Evolutionary conservation across 495 filamentous ascomycete species (phyloP).

Genomic region (Delitschia confertaspora): DNA sequence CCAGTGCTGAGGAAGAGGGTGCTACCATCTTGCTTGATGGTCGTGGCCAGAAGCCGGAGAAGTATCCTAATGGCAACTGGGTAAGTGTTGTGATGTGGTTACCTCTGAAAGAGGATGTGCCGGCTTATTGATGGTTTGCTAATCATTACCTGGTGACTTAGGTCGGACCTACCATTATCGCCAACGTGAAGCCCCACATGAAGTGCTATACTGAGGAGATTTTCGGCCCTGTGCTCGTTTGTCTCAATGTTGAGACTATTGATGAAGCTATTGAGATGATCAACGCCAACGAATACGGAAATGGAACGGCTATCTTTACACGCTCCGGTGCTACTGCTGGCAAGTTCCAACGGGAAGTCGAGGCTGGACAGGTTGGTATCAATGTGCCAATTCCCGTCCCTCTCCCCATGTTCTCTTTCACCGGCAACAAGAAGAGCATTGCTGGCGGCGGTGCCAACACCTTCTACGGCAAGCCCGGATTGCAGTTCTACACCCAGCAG

Average conservation of each 20-base stretch:
- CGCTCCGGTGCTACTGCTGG: slow-evolving; percentile 52
- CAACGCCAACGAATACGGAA: slow-evolving; percentile 63
- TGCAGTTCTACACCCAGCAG: slow-evolving; percentile 91
- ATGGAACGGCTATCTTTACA: slow-evolving; percentile 63
- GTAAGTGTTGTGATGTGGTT: no score
- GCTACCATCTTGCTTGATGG: slow-evolving; percentile 94
- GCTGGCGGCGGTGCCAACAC: slow-evolving; percentile 89
- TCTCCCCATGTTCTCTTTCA: slow-evolving; percentile 85
- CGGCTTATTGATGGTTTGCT: neutral
- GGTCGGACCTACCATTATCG: slow-evolving; percentile 87
- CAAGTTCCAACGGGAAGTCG: slow-evolving; percentile 61
- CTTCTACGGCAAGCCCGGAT: slow-evolving; percentile 86
- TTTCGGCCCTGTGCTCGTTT: slow-evolving; percentile 90
- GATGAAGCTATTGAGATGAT: slow-evolving; percentile 64
- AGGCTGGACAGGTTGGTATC: slow-evolving; percentile 71
- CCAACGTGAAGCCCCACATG: slow-evolving; percentile 86
- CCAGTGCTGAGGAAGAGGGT: slow-evolving; percentile 82
- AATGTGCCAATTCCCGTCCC: slow-evolving; percentile 68
- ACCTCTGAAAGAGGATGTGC: neutral
- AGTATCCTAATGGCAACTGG: slow-evolving; percentile 97
- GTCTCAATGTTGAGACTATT: slow-evolving; percentile 70
- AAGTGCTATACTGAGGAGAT: slow-evolving; percentile 94
- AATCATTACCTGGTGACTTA: slow-evolving; percentile 28
- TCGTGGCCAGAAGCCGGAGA: slow-evolving; percentile 73
- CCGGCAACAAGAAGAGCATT: slow-evolving; percentile 94